Conservation (phyloP, 495 filamentous ascomycete genomes). For the Hypoxylon perforatum region DNA sequence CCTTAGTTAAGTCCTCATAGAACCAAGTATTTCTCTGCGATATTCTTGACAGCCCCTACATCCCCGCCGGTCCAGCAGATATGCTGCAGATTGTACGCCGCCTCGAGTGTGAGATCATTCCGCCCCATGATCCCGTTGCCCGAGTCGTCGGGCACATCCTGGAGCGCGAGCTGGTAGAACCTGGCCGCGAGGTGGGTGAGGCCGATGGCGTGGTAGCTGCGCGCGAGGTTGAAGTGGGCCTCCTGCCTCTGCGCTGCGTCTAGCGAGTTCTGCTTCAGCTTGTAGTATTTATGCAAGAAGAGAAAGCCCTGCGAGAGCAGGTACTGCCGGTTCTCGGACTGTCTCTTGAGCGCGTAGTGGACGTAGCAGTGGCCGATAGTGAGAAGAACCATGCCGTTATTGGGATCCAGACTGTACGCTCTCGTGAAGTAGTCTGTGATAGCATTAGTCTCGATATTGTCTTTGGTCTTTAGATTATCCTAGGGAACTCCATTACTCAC, state of each 20-base stretch:
- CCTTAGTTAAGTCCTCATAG: conserved; percentile 38
- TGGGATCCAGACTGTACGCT: conserved; percentile 79
- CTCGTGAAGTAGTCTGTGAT: conserved; percentile 82
- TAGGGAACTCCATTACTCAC: conserved; percentile 48
- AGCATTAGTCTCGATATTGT: conserved; percentile 25
- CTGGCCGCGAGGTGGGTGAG: conserved; percentile 79
- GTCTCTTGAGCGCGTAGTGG: conserved; percentile 86
- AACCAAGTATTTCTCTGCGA: conserved; percentile 67
- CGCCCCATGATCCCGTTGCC: conserved; percentile 40
- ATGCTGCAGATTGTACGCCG: conserved; percentile 75
- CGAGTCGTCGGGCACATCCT: conserved; percentile 40
- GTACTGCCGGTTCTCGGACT: conserved; percentile 88
- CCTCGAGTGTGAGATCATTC: conserved; percentile 75
- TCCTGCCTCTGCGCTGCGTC: conserved; percentile 71
- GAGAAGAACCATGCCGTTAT: conserved; percentile 81
- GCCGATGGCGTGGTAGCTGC: conserved; percentile 83
- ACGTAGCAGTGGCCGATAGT: conserved; percentile 79
- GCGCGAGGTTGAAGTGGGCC: conserved; percentile 88
- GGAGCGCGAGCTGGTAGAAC: conserved; percentile 67
- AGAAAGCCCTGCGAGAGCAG: conserved; percentile 83
- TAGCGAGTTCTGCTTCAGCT: conserved; percentile 55
- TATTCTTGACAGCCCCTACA: conserved; percentile 59
- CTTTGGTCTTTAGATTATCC: background rate
- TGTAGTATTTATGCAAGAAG: conserved; percentile 83
- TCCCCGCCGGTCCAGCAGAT: conserved; percentile 74